These are phyloP conservation scores for Trichoderma atroviride DNA, from an alignment of 2,329 filamentous ascomycete genomes.

Conservation along the genomic window DNA sequence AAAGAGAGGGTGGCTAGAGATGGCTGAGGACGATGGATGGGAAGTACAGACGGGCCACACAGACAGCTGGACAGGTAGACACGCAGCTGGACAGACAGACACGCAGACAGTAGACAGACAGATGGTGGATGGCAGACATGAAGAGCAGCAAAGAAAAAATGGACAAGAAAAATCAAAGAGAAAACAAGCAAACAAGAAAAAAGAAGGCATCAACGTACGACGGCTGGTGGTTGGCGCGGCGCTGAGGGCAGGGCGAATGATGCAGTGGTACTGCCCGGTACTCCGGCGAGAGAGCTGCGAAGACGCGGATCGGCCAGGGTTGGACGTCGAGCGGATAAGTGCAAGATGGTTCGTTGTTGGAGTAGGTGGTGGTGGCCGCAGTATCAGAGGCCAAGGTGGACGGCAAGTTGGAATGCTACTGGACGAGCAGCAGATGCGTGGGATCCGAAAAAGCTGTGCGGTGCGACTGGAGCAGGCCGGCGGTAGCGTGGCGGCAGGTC, in stretches of 20 bases:
- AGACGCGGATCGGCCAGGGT: constrained; percentile 22
- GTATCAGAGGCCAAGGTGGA: neutral
- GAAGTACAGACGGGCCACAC: neutral
- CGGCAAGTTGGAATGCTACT: neutral
- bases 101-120: neutral
- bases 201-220: constrained; percentile 9
- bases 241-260: constrained; percentile 16
- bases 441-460: neutral
- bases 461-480: neutral
- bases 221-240: constrained; percentile 11
- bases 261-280: constrained; percentile 22
- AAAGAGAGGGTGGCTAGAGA: neutral
- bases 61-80: neutral
- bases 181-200: neutral
- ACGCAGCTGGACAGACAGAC: neutral
- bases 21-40: neutral
- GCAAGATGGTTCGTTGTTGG: neutral
- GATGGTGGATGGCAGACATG: too few species aligned
- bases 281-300: constrained; percentile 8
- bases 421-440: neutral
- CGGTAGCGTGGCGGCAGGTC: neutral
- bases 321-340: neutral
- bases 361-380: neutral
- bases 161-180: neutral
- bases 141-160: neutral